Conservation (phyloP, 306 rosid genomes). For the Trifolium dubium region DNA sequence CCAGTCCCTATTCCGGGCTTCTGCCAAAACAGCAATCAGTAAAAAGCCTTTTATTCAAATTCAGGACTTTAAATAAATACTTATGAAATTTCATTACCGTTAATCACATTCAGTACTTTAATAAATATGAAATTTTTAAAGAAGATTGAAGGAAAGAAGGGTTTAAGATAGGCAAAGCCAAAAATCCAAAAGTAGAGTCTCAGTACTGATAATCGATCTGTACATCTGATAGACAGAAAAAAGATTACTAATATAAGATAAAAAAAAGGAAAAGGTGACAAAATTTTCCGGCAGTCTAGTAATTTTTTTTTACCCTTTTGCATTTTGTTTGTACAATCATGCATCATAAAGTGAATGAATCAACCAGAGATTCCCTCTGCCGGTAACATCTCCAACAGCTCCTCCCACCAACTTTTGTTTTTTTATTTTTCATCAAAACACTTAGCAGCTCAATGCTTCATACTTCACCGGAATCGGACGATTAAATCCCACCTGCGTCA, state of each 20-base stretch:
- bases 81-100: conserved; percentile 9
- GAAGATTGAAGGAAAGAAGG: not conserved
- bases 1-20: conserved; percentile 28
- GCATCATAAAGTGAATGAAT: conserved; percentile 29
- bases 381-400: conserved; percentile 46
- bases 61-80: not conserved
- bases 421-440: conserved; percentile 25
- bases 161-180: not conserved
- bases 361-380: conserved; percentile 57
- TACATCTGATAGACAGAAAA: conserved; percentile 49
- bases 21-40: conserved; percentile 1
- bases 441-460: conserved; percentile 87
- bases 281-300: conserved; percentile 75
- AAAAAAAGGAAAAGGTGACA: conserved; percentile 54
- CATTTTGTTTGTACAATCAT: conserved; percentile 74
- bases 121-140: conserved; percentile 11
- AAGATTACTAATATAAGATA: conserved; percentile 37
- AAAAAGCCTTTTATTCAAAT: not conserved
- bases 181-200: conserved; percentile 42
- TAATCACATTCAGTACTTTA: conserved; percentile 8
- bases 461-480: conserved; percentile 83
- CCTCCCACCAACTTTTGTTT: conserved; percentile 1
- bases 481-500: conserved; percentile 77
- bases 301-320: conserved; percentile 29
- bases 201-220: conserved; percentile 56